Conservation (phyloP, 2,329 filamentous ascomycete genomes). For the Dactylellina leptospora region DNA sequence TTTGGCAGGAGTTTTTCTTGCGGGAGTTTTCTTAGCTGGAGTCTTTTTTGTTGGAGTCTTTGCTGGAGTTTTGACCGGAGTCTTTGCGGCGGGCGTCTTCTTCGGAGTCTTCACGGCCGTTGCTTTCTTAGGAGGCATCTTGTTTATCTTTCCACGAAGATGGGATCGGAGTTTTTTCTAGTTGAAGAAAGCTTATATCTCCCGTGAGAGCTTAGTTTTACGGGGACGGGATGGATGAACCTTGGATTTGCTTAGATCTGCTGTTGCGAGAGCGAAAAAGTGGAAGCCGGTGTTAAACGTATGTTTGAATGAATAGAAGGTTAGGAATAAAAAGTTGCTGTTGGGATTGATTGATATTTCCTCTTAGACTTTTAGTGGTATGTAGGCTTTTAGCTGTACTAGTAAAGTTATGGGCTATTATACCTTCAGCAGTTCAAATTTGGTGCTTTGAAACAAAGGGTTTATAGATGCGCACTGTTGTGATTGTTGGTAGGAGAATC, state of each 20-base stretch:
- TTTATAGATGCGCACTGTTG: background rate
- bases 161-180: background rate
- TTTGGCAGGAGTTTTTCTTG: background rate
- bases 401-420: background rate
- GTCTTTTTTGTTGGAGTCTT: conserved; percentile 1
- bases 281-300: too few species aligned
- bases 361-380: background rate
- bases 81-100: background rate
- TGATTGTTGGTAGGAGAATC: too few species aligned
- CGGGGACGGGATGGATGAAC: too few species aligned
- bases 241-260: too few species aligned
- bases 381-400: background rate
- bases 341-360: background rate
- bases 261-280: too few species aligned
- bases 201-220: too few species aligned
- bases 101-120: background rate
- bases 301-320: background rate
- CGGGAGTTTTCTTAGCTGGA: conserved; percentile 1
- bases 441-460: conserved; percentile 6
- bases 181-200: background rate
- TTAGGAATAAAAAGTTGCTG: background rate
- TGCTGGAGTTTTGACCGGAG: background rate
- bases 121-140: background rate
- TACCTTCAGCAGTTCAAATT: background rate
- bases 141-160: background rate